These are phyloP conservation scores for Vaccinium darrowii DNA, from an alignment of 148 eudicot species.

Conservation along the genomic window DNA sequence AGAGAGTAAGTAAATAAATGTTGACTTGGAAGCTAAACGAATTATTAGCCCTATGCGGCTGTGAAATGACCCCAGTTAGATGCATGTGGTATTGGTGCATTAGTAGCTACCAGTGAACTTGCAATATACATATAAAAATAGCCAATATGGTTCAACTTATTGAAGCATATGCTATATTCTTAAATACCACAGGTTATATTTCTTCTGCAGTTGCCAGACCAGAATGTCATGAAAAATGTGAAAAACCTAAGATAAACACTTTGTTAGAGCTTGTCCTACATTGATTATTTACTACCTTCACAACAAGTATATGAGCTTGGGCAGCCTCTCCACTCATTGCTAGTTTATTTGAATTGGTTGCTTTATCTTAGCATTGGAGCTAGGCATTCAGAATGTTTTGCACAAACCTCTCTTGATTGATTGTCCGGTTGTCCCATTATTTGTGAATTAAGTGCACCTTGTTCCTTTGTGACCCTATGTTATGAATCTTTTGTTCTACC, in stretches of 20 bases:
- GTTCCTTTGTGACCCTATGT: neutral
- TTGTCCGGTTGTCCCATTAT: neutral
- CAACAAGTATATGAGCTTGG: neutral
- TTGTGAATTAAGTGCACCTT: neutral
- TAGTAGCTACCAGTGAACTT: slow-evolving; percentile 10
- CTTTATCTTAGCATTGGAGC: neutral
- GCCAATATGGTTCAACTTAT: slow-evolving; percentile 3
- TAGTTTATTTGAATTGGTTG: neutral
- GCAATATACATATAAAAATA: neutral
- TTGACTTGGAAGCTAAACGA: neutral
- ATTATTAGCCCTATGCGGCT: neutral
- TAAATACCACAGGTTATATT: neutral
- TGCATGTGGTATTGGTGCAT: neutral
- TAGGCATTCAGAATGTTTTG: neutral
- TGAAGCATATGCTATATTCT: neutral
- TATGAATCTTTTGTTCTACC: neutral
- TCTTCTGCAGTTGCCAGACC: neutral
- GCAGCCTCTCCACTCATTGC: neutral
- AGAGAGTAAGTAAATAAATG: neutral
- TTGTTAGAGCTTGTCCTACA: neutral
- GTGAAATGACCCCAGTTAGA: neutral
- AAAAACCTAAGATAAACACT: neutral
- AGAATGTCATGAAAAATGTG: neutral
- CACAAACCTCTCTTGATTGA: neutral
- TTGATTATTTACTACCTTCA: neutral